phyloP scores from a whole-genome alignment of 768 basidiomycete species.

The Amanita pallidorosea region DNA sequence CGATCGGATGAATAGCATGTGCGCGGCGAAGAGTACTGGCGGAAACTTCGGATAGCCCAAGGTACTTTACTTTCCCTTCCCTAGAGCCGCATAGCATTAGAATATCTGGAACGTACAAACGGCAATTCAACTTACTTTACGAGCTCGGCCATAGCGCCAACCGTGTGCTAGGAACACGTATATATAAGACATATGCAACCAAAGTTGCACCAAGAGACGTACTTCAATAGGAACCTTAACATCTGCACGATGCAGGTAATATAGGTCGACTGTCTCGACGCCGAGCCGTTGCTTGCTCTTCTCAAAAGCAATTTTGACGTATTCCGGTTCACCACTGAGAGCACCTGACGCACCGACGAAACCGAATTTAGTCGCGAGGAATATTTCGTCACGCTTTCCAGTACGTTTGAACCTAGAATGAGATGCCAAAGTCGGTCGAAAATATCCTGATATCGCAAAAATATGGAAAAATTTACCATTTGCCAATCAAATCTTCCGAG shows the following conservation, averaged over 20 bases:
- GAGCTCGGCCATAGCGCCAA: slow-evolving; percentile 24
- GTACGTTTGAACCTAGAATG: slow-evolving; percentile 42
- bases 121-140: slow-evolving; percentile 20
- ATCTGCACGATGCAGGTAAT: slow-evolving; percentile 23
- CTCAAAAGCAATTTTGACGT: slow-evolving; percentile 22
- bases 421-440: no score
- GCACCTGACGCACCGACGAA: slow-evolving; percentile 4
- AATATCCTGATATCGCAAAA: background rate
- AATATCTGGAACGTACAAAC: slow-evolving; percentile 8
- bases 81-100: slow-evolving; percentile 18
- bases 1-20: slow-evolving; percentile 31
- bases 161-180: slow-evolving; percentile 12
- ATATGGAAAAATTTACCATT: slow-evolving; percentile 24
- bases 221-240: slow-evolving; percentile 19
- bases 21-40: slow-evolving; percentile 36
- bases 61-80: slow-evolving; percentile 33
- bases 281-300: slow-evolving; percentile 23
- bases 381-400: slow-evolving; percentile 41
- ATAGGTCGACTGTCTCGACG: slow-evolving; percentile 27
- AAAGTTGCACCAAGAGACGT: background rate
- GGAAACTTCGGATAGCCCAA: slow-evolving; percentile 41
- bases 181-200: background rate
- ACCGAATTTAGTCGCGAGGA: slow-evolving; percentile 48
- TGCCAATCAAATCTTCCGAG: slow-evolving; percentile 31
- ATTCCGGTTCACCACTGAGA: slow-evolving; percentile 23